phyloP scores from a whole-genome alignment of 805 yeast genomes.

The Suhomyces xylopsoci region DNA sequence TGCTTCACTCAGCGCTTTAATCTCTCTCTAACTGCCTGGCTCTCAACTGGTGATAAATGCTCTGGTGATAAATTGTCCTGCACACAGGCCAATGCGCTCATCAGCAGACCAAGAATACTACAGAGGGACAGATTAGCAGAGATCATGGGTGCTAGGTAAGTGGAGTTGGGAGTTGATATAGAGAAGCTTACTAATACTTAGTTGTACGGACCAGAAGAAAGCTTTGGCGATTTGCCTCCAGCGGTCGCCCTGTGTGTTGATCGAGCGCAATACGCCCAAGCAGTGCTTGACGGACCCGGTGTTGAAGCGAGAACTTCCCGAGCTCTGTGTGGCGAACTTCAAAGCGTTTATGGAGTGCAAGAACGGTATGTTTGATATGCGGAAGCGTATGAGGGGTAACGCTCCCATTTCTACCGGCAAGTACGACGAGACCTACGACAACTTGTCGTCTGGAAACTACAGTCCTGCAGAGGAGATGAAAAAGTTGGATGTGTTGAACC shows the following conservation, averaged over 20 bases:
- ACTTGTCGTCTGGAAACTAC: conserved; percentile 74
- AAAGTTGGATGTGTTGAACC: conserved; percentile 62
- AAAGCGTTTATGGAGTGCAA: conserved; percentile 86
- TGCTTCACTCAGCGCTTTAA: no score
- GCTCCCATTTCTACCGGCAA: conserved; percentile 92
- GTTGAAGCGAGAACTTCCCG: conserved; percentile 74
- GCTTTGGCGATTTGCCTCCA: conserved; percentile 96
- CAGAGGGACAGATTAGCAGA: not conserved
- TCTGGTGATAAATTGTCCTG: not conserved
- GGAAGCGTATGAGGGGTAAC: conserved; percentile 88
- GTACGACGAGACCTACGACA: conserved; percentile 82
- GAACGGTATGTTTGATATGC: conserved; percentile 86
- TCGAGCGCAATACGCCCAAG: conserved; percentile 85
- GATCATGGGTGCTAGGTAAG: conserved; percentile 56
- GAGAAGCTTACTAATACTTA: conserved; percentile 25
- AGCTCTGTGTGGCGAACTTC: conserved; percentile 80
- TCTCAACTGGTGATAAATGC: no score
- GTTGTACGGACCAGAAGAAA: conserved; percentile 90
- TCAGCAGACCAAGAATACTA: not conserved
- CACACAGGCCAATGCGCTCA: not conserved
- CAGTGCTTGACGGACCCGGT: conserved; percentile 82
- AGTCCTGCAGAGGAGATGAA: conserved; percentile 77
- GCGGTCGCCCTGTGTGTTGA: conserved; percentile 92
- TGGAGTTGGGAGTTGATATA: not conserved
- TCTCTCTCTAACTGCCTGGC: no score